Conservation (phyloP, 2,329 filamentous ascomycete species). For the Calonectria henricotiae region DNA sequence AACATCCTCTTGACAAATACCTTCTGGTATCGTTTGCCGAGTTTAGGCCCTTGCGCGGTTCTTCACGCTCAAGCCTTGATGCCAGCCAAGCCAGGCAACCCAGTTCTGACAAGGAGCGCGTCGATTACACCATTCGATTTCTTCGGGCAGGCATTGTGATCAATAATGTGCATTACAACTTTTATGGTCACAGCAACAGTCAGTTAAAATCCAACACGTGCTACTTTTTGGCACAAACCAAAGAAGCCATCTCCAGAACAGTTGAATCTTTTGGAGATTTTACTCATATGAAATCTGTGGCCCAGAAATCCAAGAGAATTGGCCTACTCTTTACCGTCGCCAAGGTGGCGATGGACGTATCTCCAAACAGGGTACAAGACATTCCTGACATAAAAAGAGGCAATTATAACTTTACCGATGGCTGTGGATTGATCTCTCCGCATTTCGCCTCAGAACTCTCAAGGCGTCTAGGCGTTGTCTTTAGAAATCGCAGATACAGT, state of each 20-base stretch:
- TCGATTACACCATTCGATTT: slow-evolving; percentile 57
- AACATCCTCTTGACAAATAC: neutral
- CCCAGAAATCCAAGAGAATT: slow-evolving; percentile 16
- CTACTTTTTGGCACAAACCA: slow-evolving; percentile 54
- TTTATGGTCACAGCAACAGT: slow-evolving; percentile 63
- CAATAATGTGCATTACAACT: slow-evolving; percentile 59
- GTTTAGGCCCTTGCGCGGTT: neutral
- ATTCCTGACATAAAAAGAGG: slow-evolving; percentile 13
- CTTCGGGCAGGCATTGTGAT: slow-evolving; percentile 56
- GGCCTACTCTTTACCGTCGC: slow-evolving; percentile 8
- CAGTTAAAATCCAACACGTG: slow-evolving; percentile 62
- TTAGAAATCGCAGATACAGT: slow-evolving; percentile 10
- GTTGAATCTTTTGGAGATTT: neutral
- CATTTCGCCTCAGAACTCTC: neutral
- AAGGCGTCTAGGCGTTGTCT: slow-evolving; percentile 2
- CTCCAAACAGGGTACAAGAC: neutral
- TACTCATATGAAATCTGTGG: neutral
- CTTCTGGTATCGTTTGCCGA: slow-evolving; percentile 12
- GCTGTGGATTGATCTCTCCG: slow-evolving; percentile 7
- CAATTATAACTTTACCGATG: neutral
- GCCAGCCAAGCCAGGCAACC: slow-evolving; percentile 36
- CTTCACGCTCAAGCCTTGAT: neutral
- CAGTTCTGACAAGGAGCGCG: slow-evolving; percentile 55
- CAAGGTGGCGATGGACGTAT: neutral
- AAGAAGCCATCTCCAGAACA: neutral